Percentiles rank a stretch among this genome's conserved stretches.
These are phyloP conservation scores for Pontederia crassipes DNA, from an alignment of 176 grass and related monocot genomes.

Conservation along the genomic window DNA sequence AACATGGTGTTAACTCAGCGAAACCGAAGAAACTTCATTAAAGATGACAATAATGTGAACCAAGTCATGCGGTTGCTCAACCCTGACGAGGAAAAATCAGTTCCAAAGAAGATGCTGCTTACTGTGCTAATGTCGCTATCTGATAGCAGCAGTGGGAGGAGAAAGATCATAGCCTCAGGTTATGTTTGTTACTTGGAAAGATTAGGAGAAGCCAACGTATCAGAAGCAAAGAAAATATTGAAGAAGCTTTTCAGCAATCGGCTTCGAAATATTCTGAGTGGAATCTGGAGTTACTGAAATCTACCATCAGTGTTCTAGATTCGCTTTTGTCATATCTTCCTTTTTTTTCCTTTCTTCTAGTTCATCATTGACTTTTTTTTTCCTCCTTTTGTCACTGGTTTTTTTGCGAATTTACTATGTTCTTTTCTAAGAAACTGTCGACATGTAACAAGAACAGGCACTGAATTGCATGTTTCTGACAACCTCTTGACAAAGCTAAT, in stretches of 20 bases:
- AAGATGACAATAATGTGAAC: slow-evolving; percentile 46
- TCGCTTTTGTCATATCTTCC: not conserved
- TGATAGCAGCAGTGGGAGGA: slow-evolving; percentile 58
- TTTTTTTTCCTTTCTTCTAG: not conserved
- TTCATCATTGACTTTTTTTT: not conserved
- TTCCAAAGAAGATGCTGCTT: slow-evolving; percentile 42
- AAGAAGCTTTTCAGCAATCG: slow-evolving; percentile 69
- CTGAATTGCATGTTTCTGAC: too few species aligned
- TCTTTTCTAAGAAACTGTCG: too few species aligned
- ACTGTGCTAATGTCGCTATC: slow-evolving; percentile 45
- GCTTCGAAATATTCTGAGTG: slow-evolving; percentile 52
- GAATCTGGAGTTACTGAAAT: slow-evolving; percentile 52
- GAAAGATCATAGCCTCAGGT: slow-evolving; percentile 67
- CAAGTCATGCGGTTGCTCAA: slow-evolving; percentile 57
- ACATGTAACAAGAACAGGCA: too few species aligned
- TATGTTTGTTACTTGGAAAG: slow-evolving; percentile 48
- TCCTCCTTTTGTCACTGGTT: not conserved
- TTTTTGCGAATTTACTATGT: too few species aligned
- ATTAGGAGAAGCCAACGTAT: slow-evolving; percentile 41
- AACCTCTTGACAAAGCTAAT: too few species aligned
- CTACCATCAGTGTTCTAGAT: too few species aligned
- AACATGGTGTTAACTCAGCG: slow-evolving; percentile 34
- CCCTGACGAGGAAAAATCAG: slow-evolving; percentile 42
- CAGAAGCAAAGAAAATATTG: slow-evolving; percentile 60
- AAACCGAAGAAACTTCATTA: slow-evolving; percentile 51